Percentiles rank a stretch among this genome's conserved stretches.
Conservation (phyloP, 306 rosid species). For the Acmispon strigosus region DNA sequence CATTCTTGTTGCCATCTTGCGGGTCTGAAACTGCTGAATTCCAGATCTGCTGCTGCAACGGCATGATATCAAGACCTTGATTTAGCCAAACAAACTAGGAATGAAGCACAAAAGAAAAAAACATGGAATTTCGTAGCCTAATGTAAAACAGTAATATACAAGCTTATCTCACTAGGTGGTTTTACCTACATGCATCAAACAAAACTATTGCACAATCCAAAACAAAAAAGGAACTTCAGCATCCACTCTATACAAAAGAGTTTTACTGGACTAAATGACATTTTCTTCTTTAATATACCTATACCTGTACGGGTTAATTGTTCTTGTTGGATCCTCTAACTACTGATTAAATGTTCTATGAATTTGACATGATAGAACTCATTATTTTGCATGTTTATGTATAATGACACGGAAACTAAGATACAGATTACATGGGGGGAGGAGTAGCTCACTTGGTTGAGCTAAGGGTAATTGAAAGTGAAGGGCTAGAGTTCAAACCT, state of each 20-base stretch:
- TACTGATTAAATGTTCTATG: background rate
- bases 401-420: background rate
- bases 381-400: background rate
- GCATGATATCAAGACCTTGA: constrained; percentile 12
- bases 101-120: background rate
- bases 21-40: constrained; percentile 42
- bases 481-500: no score
- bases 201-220: background rate
- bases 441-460: no score
- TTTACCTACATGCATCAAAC: background rate
- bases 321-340: background rate
- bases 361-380: background rate
- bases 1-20: constrained; percentile 31
- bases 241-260: background rate
- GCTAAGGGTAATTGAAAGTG: no score
- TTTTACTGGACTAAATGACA: background rate
- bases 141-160: background rate
- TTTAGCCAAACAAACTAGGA: constrained; percentile 2
- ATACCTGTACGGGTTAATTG: background rate
- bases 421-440: no score
- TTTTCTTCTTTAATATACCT: background rate
- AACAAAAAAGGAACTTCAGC: background rate
- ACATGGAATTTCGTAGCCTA: background rate
- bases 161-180: background rate
- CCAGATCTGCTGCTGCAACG: constrained; percentile 80